Base-by-base conservation (phyloP, 805 yeast species). In the Monosporozyma unispora region DNA sequence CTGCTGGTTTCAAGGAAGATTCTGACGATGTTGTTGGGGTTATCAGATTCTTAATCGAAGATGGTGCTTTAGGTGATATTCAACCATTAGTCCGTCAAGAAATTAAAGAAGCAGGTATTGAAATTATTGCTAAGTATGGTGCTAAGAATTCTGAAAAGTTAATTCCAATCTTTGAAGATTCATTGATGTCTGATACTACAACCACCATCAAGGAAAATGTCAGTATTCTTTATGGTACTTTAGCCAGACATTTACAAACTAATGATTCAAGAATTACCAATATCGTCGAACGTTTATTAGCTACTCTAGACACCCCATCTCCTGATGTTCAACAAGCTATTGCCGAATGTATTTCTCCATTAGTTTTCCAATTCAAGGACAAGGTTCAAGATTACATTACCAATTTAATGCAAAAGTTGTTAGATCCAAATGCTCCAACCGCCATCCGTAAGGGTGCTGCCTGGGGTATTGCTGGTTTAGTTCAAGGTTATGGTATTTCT, bases 401-500 rank as follows among this genome's bases (percentile, higher is more conserved):
- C 35, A 56, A 60, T 3, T 70, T 89, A 46, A 76, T 86, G 60
- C 77, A 71, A 5, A 80, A 77, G 55, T 70, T 90, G 23, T 80
- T 86, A 60, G 66, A 68, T 42, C 65, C 74, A 4, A 67, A 69
- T 4, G 50, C 53, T 1, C 57, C 63, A 9, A 60, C 71, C 37
- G 76, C 77, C 1, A 71, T 74, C n/a, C 77, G 96, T 62, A 78
- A 91, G 55, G 99, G 98, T 61, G 91, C 96, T 2, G 98, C 98
- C 1, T 89, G 87, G 70, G 99, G 98, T 66, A 77, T 93, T 57
- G 86, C 98, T 21, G 99, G 99, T 54, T 68, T 93, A 43, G 91
- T 86, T 2, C 84, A 87, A 61, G 99, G 99, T 51, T 77, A 80
- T 21, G 99, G 99, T 56, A 80, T 93, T 48, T 75, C 80, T 51